These are phyloP conservation scores for Macrotyloma uniflorum DNA, from an alignment of 306 rosid genomes.

Conservation along the genomic window DNA sequence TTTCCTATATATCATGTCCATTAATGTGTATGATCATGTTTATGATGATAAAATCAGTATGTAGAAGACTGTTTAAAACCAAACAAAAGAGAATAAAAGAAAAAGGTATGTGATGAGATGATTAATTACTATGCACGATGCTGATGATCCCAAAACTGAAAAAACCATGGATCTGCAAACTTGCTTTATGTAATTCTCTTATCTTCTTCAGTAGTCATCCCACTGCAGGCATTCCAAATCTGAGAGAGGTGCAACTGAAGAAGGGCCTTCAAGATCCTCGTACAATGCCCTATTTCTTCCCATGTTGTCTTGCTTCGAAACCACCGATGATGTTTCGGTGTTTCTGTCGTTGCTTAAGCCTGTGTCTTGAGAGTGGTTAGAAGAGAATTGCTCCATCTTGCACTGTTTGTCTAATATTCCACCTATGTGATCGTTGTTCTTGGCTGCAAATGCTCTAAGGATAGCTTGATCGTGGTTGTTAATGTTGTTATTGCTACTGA, in stretches of 20 bases:
- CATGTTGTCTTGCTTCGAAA: constrained; percentile 55
- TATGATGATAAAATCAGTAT: constrained; percentile 35
- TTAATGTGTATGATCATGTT: constrained; percentile 29
- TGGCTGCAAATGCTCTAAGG: constrained; percentile 30
- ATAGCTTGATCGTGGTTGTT: constrained; percentile 21
- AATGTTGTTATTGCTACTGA: neutral
- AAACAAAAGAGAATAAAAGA: neutral
- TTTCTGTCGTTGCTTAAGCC: constrained; percentile 70
- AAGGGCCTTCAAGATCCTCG: constrained; percentile 50
- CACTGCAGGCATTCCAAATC: constrained; percentile 62
- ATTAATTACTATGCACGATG: constrained; percentile 34
- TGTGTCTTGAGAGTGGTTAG: constrained; percentile 74
- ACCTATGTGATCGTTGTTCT: constrained; percentile 7
- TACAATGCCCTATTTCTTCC: constrained; percentile 43
- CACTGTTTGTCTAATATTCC: constrained; percentile 42
- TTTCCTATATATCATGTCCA: constrained; percentile 29
- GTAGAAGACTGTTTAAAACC: constrained; percentile 14
- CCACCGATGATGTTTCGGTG: constrained; percentile 65
- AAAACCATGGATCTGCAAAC: constrained; percentile 44
- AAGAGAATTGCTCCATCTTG: constrained; percentile 69
- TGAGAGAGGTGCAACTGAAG: constrained; percentile 50
- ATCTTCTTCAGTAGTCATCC: constrained; percentile 52
- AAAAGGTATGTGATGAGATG: neutral
- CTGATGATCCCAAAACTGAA: constrained; percentile 42
- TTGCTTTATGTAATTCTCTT: constrained; percentile 12